Percentiles rank a stretch among this genome's conserved stretches.
These are phyloP conservation scores for Fusarium dlaminii DNA, from an alignment of 2,329 filamentous ascomycete genomes.

Conservation along the genomic window DNA sequence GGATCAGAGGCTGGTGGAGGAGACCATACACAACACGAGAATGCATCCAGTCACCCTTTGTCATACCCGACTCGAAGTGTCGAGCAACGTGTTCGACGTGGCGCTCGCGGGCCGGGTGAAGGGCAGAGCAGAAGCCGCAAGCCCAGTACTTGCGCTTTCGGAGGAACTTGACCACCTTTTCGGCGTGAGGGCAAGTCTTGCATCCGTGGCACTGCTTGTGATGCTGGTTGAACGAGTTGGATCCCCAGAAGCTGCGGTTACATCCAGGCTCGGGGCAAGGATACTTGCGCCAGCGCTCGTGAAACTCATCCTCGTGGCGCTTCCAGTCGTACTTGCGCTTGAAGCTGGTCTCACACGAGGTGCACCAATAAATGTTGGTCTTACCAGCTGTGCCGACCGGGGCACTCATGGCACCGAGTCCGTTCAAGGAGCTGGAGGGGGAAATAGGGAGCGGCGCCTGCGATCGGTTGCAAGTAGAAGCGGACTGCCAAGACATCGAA, in stretches of 20 bases:
- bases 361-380: slow-evolving; percentile 65
- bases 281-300: slow-evolving; percentile 74
- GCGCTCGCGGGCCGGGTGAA: slow-evolving; percentile 71
- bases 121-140: slow-evolving; percentile 72
- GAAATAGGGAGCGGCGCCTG: slow-evolving; percentile 51
- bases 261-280: slow-evolving; percentile 70
- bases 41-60: slow-evolving; percentile 74
- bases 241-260: slow-evolving; percentile 74
- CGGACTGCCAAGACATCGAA: slow-evolving; percentile 52
- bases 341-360: slow-evolving; percentile 70
- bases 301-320: slow-evolving; percentile 74
- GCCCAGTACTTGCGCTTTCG: slow-evolving; percentile 74
- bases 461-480: slow-evolving; percentile 46
- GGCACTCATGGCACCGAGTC: slow-evolving; percentile 42
- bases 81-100: slow-evolving; percentile 74
- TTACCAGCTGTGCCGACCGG: slow-evolving; percentile 44
- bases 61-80: slow-evolving; percentile 72
- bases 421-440: slow-evolving; percentile 46
- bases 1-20: slow-evolving; percentile 71
- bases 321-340: slow-evolving; percentile 77
- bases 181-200: slow-evolving; percentile 71
- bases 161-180: slow-evolving; percentile 70
- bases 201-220: slow-evolving; percentile 73
- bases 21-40: slow-evolving; percentile 74
- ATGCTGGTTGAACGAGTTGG: slow-evolving; percentile 74